Conservation (phyloP, 1,284 basidiomycete genomes). For the Porodaedalea pini region DNA sequence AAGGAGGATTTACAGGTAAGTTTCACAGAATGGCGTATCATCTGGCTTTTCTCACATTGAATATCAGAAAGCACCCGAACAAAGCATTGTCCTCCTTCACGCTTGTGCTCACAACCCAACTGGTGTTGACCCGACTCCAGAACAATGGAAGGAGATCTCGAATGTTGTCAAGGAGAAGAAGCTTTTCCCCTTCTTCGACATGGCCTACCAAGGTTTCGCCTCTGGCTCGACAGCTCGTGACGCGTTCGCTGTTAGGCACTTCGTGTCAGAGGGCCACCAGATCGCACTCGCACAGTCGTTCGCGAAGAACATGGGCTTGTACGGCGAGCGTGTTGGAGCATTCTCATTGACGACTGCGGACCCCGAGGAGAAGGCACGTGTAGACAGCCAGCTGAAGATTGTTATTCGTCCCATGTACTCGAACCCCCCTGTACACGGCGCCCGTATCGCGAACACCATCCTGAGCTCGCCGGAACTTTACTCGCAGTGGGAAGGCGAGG, state of each 20-base stretch:
- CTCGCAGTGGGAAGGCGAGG: slow-evolving; percentile 85
- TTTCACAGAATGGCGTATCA: slow-evolving; percentile 7
- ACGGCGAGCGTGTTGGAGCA: slow-evolving; percentile 95
- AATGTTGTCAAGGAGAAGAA: slow-evolving; percentile 84
- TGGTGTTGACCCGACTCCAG: slow-evolving; percentile 91
- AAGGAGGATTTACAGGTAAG: slow-evolving; percentile 80
- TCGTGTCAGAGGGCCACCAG: slow-evolving; percentile 86
- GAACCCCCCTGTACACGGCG: slow-evolving; percentile 95
- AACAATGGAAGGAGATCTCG: slow-evolving; percentile 92
- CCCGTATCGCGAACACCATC: slow-evolving; percentile 85
- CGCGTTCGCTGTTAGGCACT: slow-evolving; percentile 93
- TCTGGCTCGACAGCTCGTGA: slow-evolving; percentile 87
- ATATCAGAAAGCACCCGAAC: slow-evolving; percentile 68
- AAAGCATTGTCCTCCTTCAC: slow-evolving; percentile 81
- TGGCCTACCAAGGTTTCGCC: slow-evolving; percentile 97
- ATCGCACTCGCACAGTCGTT: slow-evolving; percentile 90
- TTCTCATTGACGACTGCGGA: slow-evolving; percentile 80
- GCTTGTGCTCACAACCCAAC: slow-evolving; percentile 99
- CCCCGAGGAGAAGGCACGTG: slow-evolving; percentile 82
- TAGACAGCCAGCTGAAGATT: slow-evolving; percentile 94
- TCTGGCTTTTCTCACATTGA: neutral
- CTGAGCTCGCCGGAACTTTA: slow-evolving; percentile 78
- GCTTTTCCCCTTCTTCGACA: slow-evolving; percentile 93
- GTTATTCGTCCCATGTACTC: slow-evolving; percentile 98
- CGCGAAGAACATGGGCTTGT: slow-evolving; percentile 98